These are phyloP conservation scores for Trichoderma koningii DNA, from an alignment of 2,329 filamentous ascomycete species.

Conservation along the genomic window DNA sequence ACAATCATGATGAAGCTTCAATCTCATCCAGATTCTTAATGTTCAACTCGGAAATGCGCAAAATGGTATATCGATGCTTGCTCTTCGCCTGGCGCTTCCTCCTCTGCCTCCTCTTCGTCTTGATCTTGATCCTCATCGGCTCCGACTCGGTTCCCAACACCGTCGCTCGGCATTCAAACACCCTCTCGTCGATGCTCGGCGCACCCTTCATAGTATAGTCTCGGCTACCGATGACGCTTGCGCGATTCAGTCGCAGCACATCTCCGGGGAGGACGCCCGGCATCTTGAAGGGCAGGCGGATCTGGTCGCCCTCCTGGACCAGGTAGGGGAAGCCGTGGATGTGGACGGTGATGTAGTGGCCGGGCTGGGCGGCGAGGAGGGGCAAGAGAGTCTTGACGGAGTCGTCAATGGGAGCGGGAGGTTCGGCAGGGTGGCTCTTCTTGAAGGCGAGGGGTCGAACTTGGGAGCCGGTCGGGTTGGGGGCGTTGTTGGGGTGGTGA, in stretches of 20 bases:
- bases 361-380: constrained; percentile 69
- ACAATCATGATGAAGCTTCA: constrained; percentile 36
- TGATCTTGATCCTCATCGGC: constrained; percentile 74
- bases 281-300: constrained; percentile 81
- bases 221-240: constrained; percentile 76
- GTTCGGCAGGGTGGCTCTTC: constrained; percentile 43
- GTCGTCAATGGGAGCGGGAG: constrained; percentile 50
- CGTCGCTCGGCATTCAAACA: constrained; percentile 83
- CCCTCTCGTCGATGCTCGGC: constrained; percentile 77
- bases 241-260: constrained; percentile 83
- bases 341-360: constrained; percentile 77
- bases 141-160: constrained; percentile 84
- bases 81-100: constrained; percentile 76
- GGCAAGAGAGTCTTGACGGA: constrained; percentile 66
- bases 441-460: constrained; percentile 44
- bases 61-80: constrained; percentile 86
- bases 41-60: constrained; percentile 80
- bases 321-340: constrained; percentile 81
- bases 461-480: constrained; percentile 41
- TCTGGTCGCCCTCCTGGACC: constrained; percentile 70
- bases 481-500: constrained; percentile 42
- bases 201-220: constrained; percentile 86
- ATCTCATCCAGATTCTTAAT: constrained; percentile 54
- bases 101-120: constrained; percentile 77
- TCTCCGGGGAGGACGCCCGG: constrained; percentile 77